Evolutionary conservation across 2,329 filamentous ascomycete genomes (phyloP).

Genomic region (Stagonosporopsis rhizophila): DNA sequence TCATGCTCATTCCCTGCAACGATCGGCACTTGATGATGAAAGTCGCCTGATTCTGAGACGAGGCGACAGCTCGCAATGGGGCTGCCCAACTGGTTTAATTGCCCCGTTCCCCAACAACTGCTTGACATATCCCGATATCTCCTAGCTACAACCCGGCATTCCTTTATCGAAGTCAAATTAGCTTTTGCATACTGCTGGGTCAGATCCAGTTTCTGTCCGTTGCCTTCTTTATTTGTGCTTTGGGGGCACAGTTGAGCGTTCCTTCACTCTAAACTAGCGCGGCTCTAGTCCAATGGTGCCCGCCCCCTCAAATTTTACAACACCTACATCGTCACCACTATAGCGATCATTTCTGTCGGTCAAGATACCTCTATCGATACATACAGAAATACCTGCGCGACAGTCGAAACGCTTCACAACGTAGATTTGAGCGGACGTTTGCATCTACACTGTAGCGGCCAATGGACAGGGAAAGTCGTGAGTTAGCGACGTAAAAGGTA

Average conservation of each 20-base stretch:
- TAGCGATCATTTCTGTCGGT: neutral
- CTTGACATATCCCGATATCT: neutral
- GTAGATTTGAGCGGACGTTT: neutral
- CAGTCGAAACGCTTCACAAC: neutral
- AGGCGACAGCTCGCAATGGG: slow-evolving; percentile 3
- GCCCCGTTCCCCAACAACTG: neutral
- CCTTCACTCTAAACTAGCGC: slow-evolving; percentile 8
- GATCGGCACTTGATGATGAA: slow-evolving; percentile 12
- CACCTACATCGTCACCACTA: neutral
- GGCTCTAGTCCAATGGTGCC: neutral
- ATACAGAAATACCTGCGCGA: neutral
- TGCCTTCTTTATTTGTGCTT: neutral
- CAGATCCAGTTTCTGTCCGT: neutral
- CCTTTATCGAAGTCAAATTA: neutral
- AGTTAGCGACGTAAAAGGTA: neutral
- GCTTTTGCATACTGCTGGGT: neutral
- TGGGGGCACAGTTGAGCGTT: neutral
- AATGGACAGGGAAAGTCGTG: neutral
- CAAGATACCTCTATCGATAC: neutral
- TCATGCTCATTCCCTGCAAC: slow-evolving; percentile 1
- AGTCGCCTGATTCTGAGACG: slow-evolving; percentile 11
- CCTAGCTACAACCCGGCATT: neutral
- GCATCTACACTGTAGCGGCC: too few relatives aligned
- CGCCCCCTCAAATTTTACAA: neutral
- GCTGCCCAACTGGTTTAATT: neutral